These are phyloP conservation scores for Tulasnella sp. DNA, from an alignment of 768 basidiomycete species.

Conservation along the genomic window DNA sequence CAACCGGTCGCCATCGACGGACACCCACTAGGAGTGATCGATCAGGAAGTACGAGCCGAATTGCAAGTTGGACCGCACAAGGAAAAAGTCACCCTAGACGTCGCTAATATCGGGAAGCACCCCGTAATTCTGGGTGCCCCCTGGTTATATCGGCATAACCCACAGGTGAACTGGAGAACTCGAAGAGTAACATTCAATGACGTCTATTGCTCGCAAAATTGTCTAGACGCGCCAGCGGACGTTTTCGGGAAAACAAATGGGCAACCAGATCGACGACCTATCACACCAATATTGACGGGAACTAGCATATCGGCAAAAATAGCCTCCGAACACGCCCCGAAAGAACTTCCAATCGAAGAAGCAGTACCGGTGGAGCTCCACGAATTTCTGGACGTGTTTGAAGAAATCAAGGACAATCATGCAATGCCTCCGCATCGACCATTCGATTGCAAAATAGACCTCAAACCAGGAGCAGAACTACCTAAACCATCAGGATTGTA, in stretches of 20 bases:
- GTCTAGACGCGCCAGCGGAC: neutral
- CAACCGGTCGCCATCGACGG: no score
- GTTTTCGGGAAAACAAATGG: neutral
- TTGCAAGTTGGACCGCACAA: no score
- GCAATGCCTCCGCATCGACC: neutral
- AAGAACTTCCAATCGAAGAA: neutral
- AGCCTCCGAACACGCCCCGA: neutral
- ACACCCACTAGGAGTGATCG: no score
- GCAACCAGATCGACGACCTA: neutral
- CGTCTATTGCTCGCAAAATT: neutral
- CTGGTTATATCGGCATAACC: no score
- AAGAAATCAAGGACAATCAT: neutral
- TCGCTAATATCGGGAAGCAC: no score
- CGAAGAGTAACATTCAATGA: neutral
- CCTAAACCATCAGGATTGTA: neutral
- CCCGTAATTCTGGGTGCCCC: no score
- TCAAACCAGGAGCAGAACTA: neutral
- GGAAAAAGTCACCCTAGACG: no score
- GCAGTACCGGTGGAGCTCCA: neutral
- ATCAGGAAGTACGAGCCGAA: no score
- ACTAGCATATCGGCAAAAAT: neutral
- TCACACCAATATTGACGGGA: no score
- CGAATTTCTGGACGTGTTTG: slow-evolving; percentile 1
- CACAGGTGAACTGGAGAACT: no score
- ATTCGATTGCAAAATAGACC: slow-evolving; percentile 9